Evolutionary conservation across 2,329 filamentous ascomycete genomes (phyloP), one percentile per base, ranked within the genome.

Genomic region (Hypoxylon sp.): DNA sequence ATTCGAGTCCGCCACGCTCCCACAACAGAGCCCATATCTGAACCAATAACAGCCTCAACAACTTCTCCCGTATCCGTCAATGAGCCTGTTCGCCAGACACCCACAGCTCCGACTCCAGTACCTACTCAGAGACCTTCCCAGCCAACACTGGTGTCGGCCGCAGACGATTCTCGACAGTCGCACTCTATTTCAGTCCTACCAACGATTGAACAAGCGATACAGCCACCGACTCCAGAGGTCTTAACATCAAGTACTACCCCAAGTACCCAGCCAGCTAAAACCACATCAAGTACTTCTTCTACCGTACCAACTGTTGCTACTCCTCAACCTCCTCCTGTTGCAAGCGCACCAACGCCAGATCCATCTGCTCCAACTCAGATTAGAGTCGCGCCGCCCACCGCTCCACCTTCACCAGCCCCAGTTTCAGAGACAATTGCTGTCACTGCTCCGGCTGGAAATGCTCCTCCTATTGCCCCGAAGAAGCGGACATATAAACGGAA

Each of bases 401-500:
- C 66, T n/a, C 63, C 72, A 63, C 67, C 73, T 32, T 67, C 74
- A 21, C 70, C 69, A 28, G 41, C 69, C 13, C 59, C 58, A 4
- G 61, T 67, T 28, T 45, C 73, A 41, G 66, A 69, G 17, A 64
- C 70, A 5, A 68, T 64, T 60, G 49, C 58, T 3, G 69, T 70
- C 13, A 61, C 59, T 46, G 51, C 68, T 17, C 50, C 66, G 0
- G 34, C 49, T 45, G 63, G 64, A 41, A 67, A 69, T 48, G n/a
- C 71, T 61, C 51, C 64, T n/a, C n/a, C 58, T 25, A 49, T 51
- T 17, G 53, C 65, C 4, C 59, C 68, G 1, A 68, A 72, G 41
- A 73, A 73, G 65, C 76, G 75, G 52, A 67, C 67, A 7, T 60
- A 71, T 34, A 77, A 75, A 63, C 76, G 76, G n/a, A 74, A 75